Evolutionary conservation across 257 asterid species (phyloP), one percentile per base, ranked within the genome.

Genomic region (Solanum verrucosum): DNA sequence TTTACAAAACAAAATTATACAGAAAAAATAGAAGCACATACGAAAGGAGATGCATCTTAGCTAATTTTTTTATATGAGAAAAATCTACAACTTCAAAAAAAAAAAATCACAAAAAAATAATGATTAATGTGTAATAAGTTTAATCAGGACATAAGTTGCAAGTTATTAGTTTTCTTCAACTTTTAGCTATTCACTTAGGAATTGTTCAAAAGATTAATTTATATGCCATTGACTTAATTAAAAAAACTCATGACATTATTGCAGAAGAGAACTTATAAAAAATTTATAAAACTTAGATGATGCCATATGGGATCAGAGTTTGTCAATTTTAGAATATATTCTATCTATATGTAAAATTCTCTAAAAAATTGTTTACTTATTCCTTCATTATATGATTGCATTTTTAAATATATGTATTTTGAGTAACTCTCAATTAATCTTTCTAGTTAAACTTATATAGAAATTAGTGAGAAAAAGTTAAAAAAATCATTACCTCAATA

Each of bases 401-500:
- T 23, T 37, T 12, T 11, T 7, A 14, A 14, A 23, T 60, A 25
- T 33, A 31, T 5, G 63, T 44, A 15, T 25, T 1, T n/a, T 44
- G 65, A 42, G 38, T 15, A 15, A n/a, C 0, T 42, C 34, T 44
- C 0, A 25, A 44, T 79, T 79, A 6, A 78, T 21, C 27, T 34
- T 23, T 4, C 4, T 2, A 2, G 38, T 70, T 70, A 29, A 71
- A 71, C 78, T 71, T 0, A 34, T 33, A 33, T 33, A 18, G 4
- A 34, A 72, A 31, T 31, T 72, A 1, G 21, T 31, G 25, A 15
- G 7, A 21, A 42, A 42, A 42, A 42, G 14, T 42, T 10, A 42
- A 18, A 52, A 59, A 59, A 59, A 63, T 2, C 4, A 44, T 88
- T 83, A 90, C 91, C 91, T 86, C 71, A 23, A 34, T 78, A 9